phyloP scores from a whole-genome alignment of 129 eudicot species.

The Tagetes patula region DNA sequence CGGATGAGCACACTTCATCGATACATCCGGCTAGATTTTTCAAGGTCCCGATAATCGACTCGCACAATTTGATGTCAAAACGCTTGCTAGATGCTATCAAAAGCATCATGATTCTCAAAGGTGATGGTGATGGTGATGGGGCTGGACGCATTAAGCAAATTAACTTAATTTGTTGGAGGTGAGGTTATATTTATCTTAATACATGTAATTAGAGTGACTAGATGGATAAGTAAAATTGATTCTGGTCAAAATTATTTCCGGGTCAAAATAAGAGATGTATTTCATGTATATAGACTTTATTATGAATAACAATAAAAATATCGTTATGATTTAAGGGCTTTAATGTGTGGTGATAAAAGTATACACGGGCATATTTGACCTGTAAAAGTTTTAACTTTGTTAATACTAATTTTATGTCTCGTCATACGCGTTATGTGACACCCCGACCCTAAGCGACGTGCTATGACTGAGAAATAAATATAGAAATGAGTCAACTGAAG shows the following conservation, averaged over 20 bases:
- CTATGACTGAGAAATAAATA: no score
- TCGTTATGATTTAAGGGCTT: no score
- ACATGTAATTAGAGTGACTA: not conserved
- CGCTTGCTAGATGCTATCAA: constrained; percentile 52
- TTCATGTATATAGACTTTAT: no score
- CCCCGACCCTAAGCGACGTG: no score
- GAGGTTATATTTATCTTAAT: not conserved
- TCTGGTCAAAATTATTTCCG: not conserved
- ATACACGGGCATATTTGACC: no score
- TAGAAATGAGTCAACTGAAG: no score
- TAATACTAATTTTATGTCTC: no score
- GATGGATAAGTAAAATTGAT: not conserved
- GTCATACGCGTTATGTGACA: no score
- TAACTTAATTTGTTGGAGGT: constrained; percentile 34
- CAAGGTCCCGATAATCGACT: constrained; percentile 48
- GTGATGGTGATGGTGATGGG: constrained; percentile 62
- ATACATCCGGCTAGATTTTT: constrained; percentile 38
- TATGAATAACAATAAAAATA: no score
- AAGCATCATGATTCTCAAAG: constrained; percentile 46
- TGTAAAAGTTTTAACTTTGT: no score
- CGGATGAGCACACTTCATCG: constrained; percentile 41
- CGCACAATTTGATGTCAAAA: constrained; percentile 51
- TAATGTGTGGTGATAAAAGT: no score
- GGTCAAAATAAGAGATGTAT: not conserved
- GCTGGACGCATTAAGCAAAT: constrained; percentile 49